These are phyloP conservation scores for Grosmannia huntii DNA, from an alignment of 2,329 filamentous ascomycete genomes.

Conservation along the genomic window DNA sequence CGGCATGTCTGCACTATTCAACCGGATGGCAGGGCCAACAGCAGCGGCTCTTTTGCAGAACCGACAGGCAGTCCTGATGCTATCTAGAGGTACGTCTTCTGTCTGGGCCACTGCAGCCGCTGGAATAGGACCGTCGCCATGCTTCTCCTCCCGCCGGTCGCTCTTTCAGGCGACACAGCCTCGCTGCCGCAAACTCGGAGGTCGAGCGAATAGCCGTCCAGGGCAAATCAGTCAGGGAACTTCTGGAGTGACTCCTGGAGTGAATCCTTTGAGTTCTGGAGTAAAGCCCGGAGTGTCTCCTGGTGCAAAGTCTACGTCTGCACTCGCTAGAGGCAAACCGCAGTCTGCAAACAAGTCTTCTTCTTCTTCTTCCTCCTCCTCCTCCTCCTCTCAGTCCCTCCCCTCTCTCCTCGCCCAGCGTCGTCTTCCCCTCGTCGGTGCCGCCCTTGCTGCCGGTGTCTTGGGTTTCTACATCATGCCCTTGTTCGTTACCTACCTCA, in stretches of 20 bases:
- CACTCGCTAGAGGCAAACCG: not conserved
- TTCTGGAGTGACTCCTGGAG: not conserved
- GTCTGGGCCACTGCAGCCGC: not conserved
- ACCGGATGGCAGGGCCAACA: not conserved
- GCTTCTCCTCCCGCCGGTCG: not conserved
- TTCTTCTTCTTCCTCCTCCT: constrained; percentile 7
- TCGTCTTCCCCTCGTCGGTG: constrained; percentile 12
- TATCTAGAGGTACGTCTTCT: not conserved
- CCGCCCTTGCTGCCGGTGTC: constrained; percentile 13
- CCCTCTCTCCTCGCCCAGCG: constrained; percentile 15
- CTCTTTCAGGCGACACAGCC: constrained; percentile 3
- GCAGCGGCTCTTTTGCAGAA: not conserved
- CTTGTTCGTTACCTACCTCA: constrained; percentile 10
- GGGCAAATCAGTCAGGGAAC: not conserved
- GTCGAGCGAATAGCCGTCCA: not conserved
- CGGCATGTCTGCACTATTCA: not conserved
- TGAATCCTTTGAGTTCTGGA: not conserved
- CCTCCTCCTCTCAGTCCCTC: constrained; percentile 8
- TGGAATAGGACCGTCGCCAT: not conserved
- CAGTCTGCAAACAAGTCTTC: constrained; percentile 3
- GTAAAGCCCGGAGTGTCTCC: not conserved
- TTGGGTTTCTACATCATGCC: constrained; percentile 13
- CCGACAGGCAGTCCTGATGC: not conserved
- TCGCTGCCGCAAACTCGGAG: constrained; percentile 19
- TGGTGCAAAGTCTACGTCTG: not conserved